phyloP scores from a whole-genome alignment of 805 yeast species.

The Zygosaccharomyces lentus region DNA sequence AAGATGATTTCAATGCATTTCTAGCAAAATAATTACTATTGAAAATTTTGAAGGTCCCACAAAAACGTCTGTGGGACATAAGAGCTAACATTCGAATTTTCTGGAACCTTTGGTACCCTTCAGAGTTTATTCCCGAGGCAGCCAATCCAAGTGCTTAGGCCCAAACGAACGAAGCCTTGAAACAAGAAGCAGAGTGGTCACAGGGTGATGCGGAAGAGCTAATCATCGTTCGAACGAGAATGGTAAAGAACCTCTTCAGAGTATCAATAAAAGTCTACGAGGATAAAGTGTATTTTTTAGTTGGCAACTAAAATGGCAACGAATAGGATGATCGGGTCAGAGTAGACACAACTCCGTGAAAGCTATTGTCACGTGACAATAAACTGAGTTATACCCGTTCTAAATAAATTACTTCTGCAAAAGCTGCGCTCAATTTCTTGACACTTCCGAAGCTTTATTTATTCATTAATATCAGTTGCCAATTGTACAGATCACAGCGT shows the following conservation, averaged over 20 bases:
- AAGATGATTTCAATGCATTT: slow-evolving; percentile 24
- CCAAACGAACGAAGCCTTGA: neutral
- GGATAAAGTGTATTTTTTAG: slow-evolving; percentile 26
- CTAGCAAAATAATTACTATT: slow-evolving; percentile 32
- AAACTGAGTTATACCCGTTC: neutral
- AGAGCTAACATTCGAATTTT: neutral
- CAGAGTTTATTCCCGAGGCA: neutral
- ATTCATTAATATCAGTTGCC: no score
- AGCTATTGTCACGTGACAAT: neutral
- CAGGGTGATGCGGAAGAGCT: slow-evolving; percentile 6
- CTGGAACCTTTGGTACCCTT: neutral
- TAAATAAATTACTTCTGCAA: no score
- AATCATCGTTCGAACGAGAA: slow-evolving; percentile 9
- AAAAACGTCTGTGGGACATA: slow-evolving; percentile 3
- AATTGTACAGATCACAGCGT: no score
- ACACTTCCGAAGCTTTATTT: no score
- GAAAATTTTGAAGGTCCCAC: slow-evolving; percentile 16
- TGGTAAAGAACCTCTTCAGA: slow-evolving; percentile 23
- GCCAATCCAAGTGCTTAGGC: neutral
- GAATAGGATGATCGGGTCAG: slow-evolving; percentile 11
- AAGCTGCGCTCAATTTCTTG: no score
- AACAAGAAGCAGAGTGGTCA: neutral
- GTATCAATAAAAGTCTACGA: slow-evolving; percentile 17
- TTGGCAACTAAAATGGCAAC: slow-evolving; percentile 29
- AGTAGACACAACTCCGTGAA: neutral